Conservation (phyloP, 2,329 filamentous ascomycete genomes). For the Cladophialophora carrionii region DNA sequence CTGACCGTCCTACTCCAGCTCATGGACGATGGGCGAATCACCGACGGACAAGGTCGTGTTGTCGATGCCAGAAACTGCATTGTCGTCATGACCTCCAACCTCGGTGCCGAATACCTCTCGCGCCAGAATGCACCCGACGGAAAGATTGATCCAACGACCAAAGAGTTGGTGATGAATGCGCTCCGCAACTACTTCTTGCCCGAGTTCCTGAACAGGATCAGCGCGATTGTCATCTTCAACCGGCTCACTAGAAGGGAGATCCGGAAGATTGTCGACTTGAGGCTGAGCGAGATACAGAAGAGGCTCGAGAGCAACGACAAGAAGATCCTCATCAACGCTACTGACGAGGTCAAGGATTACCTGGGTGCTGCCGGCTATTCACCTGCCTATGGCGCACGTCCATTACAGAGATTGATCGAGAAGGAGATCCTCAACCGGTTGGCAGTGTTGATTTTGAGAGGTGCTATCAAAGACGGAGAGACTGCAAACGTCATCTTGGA, state of each 20-base stretch:
- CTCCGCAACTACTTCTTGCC: constrained; percentile 96
- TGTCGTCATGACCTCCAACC: constrained; percentile 97
- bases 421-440: constrained; percentile 94
- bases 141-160: constrained; percentile 80
- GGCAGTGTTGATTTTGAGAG: constrained; percentile 86
- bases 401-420: constrained; percentile 86
- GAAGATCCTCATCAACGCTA: constrained; percentile 81
- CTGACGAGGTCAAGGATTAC: constrained; percentile 87
- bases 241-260: constrained; percentile 88
- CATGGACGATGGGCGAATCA: constrained; percentile 98
- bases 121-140: constrained; percentile 78
- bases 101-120: constrained; percentile 91
- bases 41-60: constrained; percentile 92
- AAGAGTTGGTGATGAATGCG: constrained; percentile 86
- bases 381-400: constrained; percentile 90
- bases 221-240: constrained; percentile 96
- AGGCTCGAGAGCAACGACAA: constrained; percentile 82
- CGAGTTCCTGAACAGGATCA: constrained; percentile 98
- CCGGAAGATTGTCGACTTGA: constrained; percentile 90
- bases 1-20: constrained; percentile 97
- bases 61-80: constrained; percentile 98
- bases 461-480: constrained; percentile 84
- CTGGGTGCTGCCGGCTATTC: constrained; percentile 90
- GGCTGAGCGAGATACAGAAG: constrained; percentile 85
- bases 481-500: constrained; percentile 75